Evolutionary conservation across 176 grass and related monocot genomes (phyloP).

Genomic region (Oryza australiensis): DNA sequence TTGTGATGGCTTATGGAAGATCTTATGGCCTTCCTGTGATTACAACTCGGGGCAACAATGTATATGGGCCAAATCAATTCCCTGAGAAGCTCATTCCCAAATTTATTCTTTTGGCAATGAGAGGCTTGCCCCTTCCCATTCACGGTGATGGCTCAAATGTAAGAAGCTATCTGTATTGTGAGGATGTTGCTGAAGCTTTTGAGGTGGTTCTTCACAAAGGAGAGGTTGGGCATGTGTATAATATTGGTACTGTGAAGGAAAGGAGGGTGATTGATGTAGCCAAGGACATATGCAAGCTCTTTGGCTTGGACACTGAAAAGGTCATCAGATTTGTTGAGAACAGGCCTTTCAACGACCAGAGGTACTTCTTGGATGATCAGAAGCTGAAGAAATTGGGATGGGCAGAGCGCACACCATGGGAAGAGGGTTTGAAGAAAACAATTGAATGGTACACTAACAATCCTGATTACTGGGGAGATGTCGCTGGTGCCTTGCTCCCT

Average conservation of each 20-base stretch:
- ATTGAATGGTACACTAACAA: constrained; percentile 80
- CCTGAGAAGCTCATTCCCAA: constrained; percentile 91
- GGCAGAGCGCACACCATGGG: constrained; percentile 65
- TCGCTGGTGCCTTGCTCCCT: constrained; percentile 63
- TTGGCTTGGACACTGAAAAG: constrained; percentile 52
- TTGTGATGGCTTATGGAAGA: constrained; percentile 81
- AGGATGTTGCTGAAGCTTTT: constrained; percentile 85
- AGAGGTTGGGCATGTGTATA: constrained; percentile 80
- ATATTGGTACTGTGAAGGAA: constrained; percentile 76
- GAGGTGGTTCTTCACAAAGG: constrained; percentile 79
- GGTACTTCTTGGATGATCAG: constrained; percentile 81
- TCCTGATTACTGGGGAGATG: constrained; percentile 81
- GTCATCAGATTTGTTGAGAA: constrained; percentile 66
- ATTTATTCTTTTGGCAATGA: constrained; percentile 71
- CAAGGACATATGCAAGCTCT: constrained; percentile 67
- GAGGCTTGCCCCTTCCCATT: constrained; percentile 63
- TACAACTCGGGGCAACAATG: constrained; percentile 81
- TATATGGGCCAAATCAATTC: constrained; percentile 79
- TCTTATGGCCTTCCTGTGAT: constrained; percentile 82
- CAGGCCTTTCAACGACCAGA: constrained; percentile 84
- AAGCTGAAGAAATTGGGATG: constrained; percentile 83
- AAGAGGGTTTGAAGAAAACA: constrained; percentile 74
- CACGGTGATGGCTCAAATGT: constrained; percentile 79
- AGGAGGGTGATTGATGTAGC: constrained; percentile 78
- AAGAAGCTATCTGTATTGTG: constrained; percentile 73